Evolutionary conservation across 2,329 filamentous ascomycete genomes (phyloP).

Genomic region (Pyricularia pennisetigena): DNA sequence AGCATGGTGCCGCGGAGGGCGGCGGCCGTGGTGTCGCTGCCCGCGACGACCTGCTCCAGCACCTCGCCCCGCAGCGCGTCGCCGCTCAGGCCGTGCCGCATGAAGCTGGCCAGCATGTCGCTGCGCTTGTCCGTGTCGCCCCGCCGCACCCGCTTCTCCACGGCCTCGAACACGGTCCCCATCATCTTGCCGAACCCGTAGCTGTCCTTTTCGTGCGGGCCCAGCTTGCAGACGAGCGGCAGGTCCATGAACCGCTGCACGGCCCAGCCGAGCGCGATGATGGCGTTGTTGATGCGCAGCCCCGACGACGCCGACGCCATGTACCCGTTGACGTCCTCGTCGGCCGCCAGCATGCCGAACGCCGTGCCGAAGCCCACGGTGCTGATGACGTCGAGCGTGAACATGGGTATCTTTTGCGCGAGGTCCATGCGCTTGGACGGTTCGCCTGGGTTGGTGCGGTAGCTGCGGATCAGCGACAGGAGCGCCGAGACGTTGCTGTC

Average conservation of each 20-base stretch:
- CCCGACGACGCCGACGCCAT: constrained; percentile 27
- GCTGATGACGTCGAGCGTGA: constrained; percentile 41
- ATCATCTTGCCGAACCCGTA: constrained; percentile 2
- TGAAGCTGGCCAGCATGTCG: constrained; percentile 12
- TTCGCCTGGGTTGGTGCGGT: constrained; percentile 27
- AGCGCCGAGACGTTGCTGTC: constrained; percentile 35
- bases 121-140: background rate
- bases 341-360: constrained; percentile 30
- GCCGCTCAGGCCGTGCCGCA: constrained; percentile 18
- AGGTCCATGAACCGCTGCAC: background rate
- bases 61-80: constrained; percentile 18
- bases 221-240: background rate
- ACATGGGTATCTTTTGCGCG: constrained; percentile 33
- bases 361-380: constrained; percentile 32
- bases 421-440: constrained; percentile 32
- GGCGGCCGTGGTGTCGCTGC: constrained; percentile 40
- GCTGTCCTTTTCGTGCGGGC: background rate
- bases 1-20: constrained; percentile 37
- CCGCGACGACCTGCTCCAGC: constrained; percentile 17
- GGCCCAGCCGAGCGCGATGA: background rate
- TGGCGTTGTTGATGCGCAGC: constrained; percentile 23
- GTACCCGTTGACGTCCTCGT: constrained; percentile 31
- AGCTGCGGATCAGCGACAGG: constrained; percentile 34
- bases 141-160: background rate
- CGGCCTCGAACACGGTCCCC: background rate